Conservation (phyloP, 345 rosid species). For the Populus tremula region DNA sequence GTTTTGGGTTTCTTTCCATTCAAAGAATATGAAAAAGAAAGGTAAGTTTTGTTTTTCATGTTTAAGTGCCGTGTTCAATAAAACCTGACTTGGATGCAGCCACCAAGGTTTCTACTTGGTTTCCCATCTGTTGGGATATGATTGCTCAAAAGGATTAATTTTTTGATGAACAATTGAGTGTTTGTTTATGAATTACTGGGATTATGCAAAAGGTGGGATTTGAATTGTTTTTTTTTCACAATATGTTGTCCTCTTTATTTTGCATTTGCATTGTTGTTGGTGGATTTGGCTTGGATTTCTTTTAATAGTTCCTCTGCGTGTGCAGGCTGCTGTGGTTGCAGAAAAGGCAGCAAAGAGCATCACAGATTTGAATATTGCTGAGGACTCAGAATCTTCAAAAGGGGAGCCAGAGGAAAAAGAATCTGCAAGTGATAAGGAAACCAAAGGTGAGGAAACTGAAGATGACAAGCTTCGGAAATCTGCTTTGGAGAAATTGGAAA, state of each 20-base stretch:
- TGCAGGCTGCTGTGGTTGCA: conserved; percentile 81
- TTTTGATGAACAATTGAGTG: neutral
- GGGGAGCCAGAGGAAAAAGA: conserved; percentile 49
- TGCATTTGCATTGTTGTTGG: neutral
- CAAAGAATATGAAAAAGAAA: neutral
- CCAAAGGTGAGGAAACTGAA: conserved; percentile 53
- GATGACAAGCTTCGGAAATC: conserved; percentile 55
- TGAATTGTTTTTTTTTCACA: neutral
- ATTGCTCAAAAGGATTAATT: neutral
- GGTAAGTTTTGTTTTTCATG: neutral
- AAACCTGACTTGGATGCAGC: neutral
- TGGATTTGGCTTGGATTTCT: neutral
- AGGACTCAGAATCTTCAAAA: conserved; percentile 61
- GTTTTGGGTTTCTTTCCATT: neutral
- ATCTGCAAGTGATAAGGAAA: conserved; percentile 48
- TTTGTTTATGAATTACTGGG: neutral
- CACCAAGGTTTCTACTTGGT: neutral
- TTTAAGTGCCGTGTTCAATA: neutral
- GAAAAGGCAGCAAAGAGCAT: conserved; percentile 84
- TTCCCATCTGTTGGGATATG: neutral
- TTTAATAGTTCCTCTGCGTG: conserved; percentile 16
- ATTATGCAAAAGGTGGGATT: neutral
- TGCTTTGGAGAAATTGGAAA: conserved; percentile 72
- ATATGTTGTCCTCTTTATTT: neutral
- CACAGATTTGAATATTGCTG: conserved; percentile 48